phyloP scores from a whole-genome alignment of 2,329 filamentous ascomycete species.

The Ascochyta koolunga region DNA sequence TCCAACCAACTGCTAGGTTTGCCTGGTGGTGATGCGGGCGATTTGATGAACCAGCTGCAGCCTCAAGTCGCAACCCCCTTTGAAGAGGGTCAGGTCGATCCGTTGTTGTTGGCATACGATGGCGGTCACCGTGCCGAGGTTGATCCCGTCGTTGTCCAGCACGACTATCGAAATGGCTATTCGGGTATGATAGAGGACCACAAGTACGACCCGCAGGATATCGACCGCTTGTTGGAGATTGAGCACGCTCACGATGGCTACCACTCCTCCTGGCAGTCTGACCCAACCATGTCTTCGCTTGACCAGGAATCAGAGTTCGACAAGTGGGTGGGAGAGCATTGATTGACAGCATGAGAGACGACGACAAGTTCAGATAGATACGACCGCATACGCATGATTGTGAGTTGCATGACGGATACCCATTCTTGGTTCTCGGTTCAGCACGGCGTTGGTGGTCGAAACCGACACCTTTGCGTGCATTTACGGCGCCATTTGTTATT shows the following conservation, averaged over 20 bases:
- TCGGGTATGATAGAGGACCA: conserved; percentile 36
- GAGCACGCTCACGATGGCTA: conserved; percentile 32
- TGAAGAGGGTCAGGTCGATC: conserved; percentile 48
- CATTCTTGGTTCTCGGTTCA: conserved; percentile 7
- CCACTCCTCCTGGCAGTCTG: conserved; percentile 46
- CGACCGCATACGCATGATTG: conserved; percentile 12
- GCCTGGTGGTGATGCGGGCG: conserved; percentile 48
- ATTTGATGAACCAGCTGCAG: conserved; percentile 44
- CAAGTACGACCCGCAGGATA: conserved; percentile 36
- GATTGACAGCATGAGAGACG: conserved; percentile 6
- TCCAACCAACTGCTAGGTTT: conserved; percentile 46
- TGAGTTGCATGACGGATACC: conserved; percentile 10
- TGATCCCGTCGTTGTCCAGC: conserved; percentile 26
- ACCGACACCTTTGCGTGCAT: neutral
- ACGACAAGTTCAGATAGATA: conserved; percentile 4
- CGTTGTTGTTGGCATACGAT: conserved; percentile 50
- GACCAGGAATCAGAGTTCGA: conserved; percentile 55
- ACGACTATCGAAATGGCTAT: conserved; percentile 40
- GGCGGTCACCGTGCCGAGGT: conserved; percentile 31
- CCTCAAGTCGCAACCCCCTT: conserved; percentile 36
- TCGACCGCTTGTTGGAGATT: conserved; percentile 36
- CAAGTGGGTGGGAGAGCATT: conserved; percentile 51
- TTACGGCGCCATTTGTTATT: conserved; percentile 4
- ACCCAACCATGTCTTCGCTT: conserved; percentile 43
- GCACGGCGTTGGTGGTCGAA: conserved; percentile 12